These are phyloP conservation scores for Dactylellina parvicollis DNA, from an alignment of 2,329 filamentous ascomycete species.

Conservation along the genomic window DNA sequence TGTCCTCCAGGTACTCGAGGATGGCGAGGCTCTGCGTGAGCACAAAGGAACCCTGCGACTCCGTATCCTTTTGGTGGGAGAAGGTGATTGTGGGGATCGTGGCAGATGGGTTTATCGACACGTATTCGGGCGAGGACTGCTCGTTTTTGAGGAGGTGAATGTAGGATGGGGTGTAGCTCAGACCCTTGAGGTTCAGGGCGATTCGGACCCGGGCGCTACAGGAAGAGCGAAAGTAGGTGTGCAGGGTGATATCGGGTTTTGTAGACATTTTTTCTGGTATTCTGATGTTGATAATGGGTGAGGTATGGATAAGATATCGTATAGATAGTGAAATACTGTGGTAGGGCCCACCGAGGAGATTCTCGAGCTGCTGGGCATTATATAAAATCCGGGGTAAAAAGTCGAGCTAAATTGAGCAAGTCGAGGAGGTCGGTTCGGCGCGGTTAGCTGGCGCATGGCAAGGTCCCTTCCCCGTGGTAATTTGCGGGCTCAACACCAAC, in stretches of 20 bases:
- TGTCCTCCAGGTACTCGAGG: constrained; percentile 72
- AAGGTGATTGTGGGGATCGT: constrained; percentile 68
- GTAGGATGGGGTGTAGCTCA: constrained; percentile 64
- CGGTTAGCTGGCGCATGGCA: constrained; percentile 4
- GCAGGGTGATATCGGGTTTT: constrained; percentile 60
- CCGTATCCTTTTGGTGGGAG: constrained; percentile 55
- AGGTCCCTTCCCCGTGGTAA: not conserved
- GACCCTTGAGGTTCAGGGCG: constrained; percentile 68
- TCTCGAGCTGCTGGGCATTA: not conserved
- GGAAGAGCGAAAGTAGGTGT: constrained; percentile 72
- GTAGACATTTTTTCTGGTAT: constrained; percentile 6
- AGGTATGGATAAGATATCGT: no score
- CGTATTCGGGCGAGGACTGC: constrained; percentile 65
- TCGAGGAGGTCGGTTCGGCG: not conserved
- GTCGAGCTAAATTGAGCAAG: no score
- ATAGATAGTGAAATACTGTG: no score
- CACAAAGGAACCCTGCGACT: constrained; percentile 59
- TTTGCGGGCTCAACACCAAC: not conserved
- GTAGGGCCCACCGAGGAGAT: not conserved
- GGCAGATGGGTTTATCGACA: constrained; percentile 66
- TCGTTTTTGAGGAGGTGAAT: constrained; percentile 69
- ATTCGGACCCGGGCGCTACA: constrained; percentile 72
- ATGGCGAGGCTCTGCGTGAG: constrained; percentile 70
- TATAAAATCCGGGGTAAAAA: constrained; percentile 4
- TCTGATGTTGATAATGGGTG: not conserved